Base-by-base conservation (phyloP, 352 stramenopile species). In the Globisporangium middletonii region DNA sequence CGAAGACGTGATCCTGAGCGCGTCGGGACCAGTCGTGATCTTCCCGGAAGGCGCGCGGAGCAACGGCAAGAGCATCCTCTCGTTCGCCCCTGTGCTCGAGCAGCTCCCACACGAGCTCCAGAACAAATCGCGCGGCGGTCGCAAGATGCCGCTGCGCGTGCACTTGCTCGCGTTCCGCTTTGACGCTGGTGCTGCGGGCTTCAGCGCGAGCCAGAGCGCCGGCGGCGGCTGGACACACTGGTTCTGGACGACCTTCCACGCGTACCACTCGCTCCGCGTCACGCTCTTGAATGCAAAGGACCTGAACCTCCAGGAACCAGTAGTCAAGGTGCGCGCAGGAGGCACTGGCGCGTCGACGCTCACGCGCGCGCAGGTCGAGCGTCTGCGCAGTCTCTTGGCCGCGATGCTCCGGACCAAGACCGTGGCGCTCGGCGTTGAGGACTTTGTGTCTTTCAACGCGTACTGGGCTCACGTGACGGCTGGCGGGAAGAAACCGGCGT, bases 381-480 rank as follows among this genome's bases (percentile, higher is more conserved):
- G 76, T 2, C 55, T 90, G 37, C 79, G 82, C 41, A 67, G 69
- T 13, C 60, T 94, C 12, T 41, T 94, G 28, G 84, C 82, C 0
- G 68, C 82, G 8, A 94, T 94, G 82, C 67, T 94, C 53, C 82
- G 84, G 43, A 83, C 80, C 6, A 94, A 92, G 67, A 69, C 68
- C 0, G 75, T 94, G 23, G 75, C 90, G 30, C 64, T 94, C 50
- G 70, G 69, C 26, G 73, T 76, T 2, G 68, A 76, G 19, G 84
- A 94, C 69, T 88, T 88, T 67, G 52, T 83, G 35, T 88, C 82
- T 38, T 94, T 94, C 65, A 88, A 91, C 50, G 71, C 72, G 30
- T 94, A 94, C 68, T 94, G 82, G 84, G 65, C 76, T 15, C 84
- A 94, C 59, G 78, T 94, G 1, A 87, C 75, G 18, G 62, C 74